Base-by-base conservation (phyloP, 164 flowering plant species). In the Nymphaea thermarum region DNA sequence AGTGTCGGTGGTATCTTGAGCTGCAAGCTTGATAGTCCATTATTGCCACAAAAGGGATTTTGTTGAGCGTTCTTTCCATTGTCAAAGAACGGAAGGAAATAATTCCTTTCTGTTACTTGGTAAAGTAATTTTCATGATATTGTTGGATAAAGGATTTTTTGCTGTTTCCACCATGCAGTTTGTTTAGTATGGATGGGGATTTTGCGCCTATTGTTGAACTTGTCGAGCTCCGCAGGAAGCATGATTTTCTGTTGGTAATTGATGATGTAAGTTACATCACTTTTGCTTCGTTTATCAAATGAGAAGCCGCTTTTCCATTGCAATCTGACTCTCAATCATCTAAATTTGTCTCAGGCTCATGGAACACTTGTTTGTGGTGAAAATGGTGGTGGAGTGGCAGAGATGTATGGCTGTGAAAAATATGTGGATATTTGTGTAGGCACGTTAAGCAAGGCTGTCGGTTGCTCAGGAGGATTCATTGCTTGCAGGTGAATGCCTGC, bases 181-280 rank as follows among this genome's bases (percentile, higher is more conserved):
- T 94, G 80, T 94, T 94, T 77, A 91, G 98, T 72, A 94, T 94
- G 98, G 97, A 94, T 77, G 98, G 98, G 71, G 98, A 94, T 77
- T 91, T 89, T 82, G 97, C 96, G 78, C 97, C 96, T 59, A 73
- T 94, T 80, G 72, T 36, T 8, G 86, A 87, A 80, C 95, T 94
- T 55, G 87, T 71, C 6, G 77, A 77, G 77, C 95, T 94, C 67
- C 91, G 97, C 7, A 83, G 81, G 83, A 82, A 75, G 78, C 88
- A 94, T 78, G 79, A 81, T 3, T 88, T 89, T 83, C 71, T 94
- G 80, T 80, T 94, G 73, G 93, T 91, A 65, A 80, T 94, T 73
- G 98, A 94, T 78, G 98, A 94, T 86, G 98, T 94, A 78, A 82
- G 95, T 76, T 42, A n/a, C 7, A 47, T 47, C 11, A 6, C 3